A percentile compares a stretch with the other conserved stretches of the same genome.
phyloP scores from a whole-genome alignment of 176 grass and related monocot genomes.

The Urochloa ruziziensis region DNA sequence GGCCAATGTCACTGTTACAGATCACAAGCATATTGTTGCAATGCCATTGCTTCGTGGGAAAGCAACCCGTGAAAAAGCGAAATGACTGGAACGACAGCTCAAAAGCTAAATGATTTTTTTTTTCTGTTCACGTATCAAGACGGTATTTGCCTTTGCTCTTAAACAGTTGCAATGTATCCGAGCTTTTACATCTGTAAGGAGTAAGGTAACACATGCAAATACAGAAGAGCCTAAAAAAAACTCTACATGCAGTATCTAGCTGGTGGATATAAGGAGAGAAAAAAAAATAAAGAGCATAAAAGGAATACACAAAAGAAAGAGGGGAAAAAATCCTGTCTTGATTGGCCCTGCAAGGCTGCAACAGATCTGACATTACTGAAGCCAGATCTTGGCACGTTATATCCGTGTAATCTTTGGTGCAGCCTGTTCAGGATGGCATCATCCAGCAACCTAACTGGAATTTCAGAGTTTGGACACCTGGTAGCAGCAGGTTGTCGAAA shows the following conservation, averaged over 20 bases:
- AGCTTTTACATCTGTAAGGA: slow-evolving; percentile 46
- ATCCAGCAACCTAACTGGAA: neutral
- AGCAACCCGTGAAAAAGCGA: neutral
- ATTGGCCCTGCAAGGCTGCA: slow-evolving; percentile 4
- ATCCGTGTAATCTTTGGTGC: neutral
- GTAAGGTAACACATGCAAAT: slow-evolving; percentile 34
- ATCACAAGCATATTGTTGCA: neutral
- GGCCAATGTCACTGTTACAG: neutral
- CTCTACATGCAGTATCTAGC: slow-evolving; percentile 24
- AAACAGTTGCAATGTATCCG: slow-evolving; percentile 21
- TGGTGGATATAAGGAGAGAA: slow-evolving; percentile 9
- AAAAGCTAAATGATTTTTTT: neutral
- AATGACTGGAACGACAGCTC: neutral
- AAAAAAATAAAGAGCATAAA: slow-evolving; percentile 33
- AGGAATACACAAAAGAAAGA: slow-evolving; percentile 29
- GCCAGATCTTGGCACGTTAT: neutral
- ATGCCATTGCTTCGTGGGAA: neutral
- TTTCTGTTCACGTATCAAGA: slow-evolving; percentile 31
- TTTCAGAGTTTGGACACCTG: neutral
- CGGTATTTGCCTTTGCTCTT: slow-evolving; percentile 33
- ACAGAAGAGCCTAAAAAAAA: slow-evolving; percentile 27
- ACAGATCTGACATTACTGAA: neutral
- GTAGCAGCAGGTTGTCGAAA: neutral
- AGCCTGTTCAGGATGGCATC: slow-evolving; percentile 15
- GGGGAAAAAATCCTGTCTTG: neutral